Conservation (phyloP, 805 yeast species). For the Barnettozyma populi region DNA sequence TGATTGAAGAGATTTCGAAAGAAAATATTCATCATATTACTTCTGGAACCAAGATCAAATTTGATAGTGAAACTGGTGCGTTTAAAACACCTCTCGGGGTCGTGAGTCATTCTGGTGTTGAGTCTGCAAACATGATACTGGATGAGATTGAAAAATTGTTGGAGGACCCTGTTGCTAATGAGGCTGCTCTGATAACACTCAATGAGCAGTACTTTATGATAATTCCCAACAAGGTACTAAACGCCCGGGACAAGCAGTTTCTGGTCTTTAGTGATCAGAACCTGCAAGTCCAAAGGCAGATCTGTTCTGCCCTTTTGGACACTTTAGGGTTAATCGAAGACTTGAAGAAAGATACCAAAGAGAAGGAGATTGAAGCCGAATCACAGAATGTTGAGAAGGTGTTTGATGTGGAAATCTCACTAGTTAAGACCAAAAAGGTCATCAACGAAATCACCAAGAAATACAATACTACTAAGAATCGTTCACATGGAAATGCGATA, state of each 20-base stretch:
- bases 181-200: neutral
- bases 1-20: conserved; percentile 2
- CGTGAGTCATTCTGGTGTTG: conserved; percentile 3
- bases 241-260: conserved; percentile 4
- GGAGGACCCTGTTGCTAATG: neutral
- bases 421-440: neutral
- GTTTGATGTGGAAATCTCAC: conserved; percentile 4
- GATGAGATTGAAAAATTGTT: conserved; percentile 4
- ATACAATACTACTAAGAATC: conserved; percentile 2
- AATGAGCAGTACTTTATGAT: conserved; percentile 6
- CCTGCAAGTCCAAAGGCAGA: neutral
- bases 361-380: conserved; percentile 2
- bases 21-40: conserved; percentile 5
- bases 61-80: conserved; percentile 1
- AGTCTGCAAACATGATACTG: conserved; percentile 1
- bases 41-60: conserved; percentile 2
- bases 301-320: conserved; percentile 3
- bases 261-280: neutral
- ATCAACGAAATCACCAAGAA: conserved; percentile 1
- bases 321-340: conserved; percentile 3
- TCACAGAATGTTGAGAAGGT: conserved; percentile 5
- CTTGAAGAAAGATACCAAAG: conserved; percentile 2
- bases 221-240: conserved; percentile 3
- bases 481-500: neutral
- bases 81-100: conserved; percentile 5